Conservation (phyloP, 345 rosid genomes). For the Eucalyptus melliodora region DNA sequence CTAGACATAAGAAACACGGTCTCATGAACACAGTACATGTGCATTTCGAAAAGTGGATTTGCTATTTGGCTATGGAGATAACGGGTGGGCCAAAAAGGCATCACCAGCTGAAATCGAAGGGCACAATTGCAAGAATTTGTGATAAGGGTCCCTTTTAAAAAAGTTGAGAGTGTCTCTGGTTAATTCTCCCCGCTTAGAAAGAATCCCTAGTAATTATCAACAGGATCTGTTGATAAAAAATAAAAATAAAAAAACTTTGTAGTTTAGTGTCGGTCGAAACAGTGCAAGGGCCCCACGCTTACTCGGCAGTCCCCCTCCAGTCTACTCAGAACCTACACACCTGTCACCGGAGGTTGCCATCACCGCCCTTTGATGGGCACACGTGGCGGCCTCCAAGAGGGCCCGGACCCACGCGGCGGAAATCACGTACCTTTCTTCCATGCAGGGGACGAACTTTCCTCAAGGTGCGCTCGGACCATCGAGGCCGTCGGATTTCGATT, state of each 20-base stretch:
- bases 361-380: background rate
- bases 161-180: background rate
- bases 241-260: background rate
- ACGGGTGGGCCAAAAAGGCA: background rate
- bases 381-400: conserved; percentile 4
- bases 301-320: background rate
- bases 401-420: background rate
- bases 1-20: background rate
- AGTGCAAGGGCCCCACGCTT: conserved; percentile 15
- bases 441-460: background rate
- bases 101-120: background rate
- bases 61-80: background rate
- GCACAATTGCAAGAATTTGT: background rate
- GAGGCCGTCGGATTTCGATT: background rate
- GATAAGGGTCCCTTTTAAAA: background rate
- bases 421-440: conserved; percentile 7
- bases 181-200: background rate
- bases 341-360: background rate
- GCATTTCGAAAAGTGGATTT: background rate
- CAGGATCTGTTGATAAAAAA: background rate
- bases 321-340: conserved; percentile 2
- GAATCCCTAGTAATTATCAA: background rate
- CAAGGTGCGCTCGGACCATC: background rate
- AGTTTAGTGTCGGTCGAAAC: conserved; percentile 26
- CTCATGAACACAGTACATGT: rapidly evolving